Evolutionary conservation across 805 yeast species (phyloP).

Genomic region (Hanseniaspora nectarophila): DNA sequence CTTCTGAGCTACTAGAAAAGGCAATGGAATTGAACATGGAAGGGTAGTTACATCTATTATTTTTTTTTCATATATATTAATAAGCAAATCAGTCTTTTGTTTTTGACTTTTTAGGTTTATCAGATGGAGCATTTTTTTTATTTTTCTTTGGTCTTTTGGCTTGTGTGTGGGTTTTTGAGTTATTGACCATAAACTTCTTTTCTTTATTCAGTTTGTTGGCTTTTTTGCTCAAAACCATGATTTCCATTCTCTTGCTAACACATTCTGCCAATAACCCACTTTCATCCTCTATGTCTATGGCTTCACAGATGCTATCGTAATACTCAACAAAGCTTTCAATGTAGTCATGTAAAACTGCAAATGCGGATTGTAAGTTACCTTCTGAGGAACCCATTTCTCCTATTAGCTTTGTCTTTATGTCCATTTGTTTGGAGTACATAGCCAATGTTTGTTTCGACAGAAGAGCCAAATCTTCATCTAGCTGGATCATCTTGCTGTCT

Average conservation of each 20-base stretch:
- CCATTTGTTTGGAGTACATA: neutral
- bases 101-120: neutral
- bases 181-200: neutral
- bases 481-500: neutral
- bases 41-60: too few species aligned
- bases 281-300: neutral
- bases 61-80: too few species aligned
- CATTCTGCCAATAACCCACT: conserved; percentile 1
- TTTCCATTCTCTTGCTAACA: conserved; percentile 3
- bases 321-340: conserved; percentile 1
- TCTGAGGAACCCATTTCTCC: neutral
- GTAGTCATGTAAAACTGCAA: neutral
- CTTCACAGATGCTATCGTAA: conserved; percentile 5
- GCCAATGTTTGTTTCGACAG: neutral
- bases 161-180: neutral
- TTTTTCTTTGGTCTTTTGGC: neutral
- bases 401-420: neutral
- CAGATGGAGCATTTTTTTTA: neutral
- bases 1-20: conserved; percentile 65
- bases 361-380: neutral
- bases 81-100: neutral
- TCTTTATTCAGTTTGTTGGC: neutral
- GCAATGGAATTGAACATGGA: conserved; percentile 53
- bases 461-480: neutral
- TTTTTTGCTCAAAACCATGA: neutral